These are phyloP conservation scores for Herpotrichia juniperi DNA, from an alignment of 2,329 filamentous ascomycete species.

Conservation along the genomic window DNA sequence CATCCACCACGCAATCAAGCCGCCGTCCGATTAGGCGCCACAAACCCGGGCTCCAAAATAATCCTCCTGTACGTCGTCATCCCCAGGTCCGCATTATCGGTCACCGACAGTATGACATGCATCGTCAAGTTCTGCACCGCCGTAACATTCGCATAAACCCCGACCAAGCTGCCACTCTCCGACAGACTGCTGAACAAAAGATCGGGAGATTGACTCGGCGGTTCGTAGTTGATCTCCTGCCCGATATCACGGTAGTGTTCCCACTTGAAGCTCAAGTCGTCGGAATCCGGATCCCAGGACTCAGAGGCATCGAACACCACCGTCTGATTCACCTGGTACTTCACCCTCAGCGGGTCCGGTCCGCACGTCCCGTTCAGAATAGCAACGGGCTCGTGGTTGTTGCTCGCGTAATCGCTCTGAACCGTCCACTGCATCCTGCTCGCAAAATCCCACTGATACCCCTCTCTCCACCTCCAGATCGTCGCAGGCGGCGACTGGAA, in stretches of 20 bases:
- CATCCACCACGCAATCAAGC: too few species aligned
- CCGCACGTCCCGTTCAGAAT: slow-evolving; percentile 19
- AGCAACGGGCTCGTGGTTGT: slow-evolving; percentile 21
- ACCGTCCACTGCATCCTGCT: slow-evolving; percentile 49
- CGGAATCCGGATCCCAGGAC: slow-evolving; percentile 24
- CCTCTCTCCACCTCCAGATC: slow-evolving; percentile 52
- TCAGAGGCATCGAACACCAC: slow-evolving; percentile 15
- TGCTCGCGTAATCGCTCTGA: slow-evolving; percentile 16
- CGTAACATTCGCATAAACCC: background rate
- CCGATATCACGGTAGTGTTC: slow-evolving; percentile 20
- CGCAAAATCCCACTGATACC: slow-evolving; percentile 52
- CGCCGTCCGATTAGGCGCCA: too few species aligned
- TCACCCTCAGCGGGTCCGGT: slow-evolving; percentile 5
- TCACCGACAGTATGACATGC: background rate
- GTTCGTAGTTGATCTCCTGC: background rate
- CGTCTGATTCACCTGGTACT: slow-evolving; percentile 9
- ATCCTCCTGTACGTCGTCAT: background rate
- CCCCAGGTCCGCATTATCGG: background rate
- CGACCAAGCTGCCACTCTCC: background rate
- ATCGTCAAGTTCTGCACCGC: background rate
- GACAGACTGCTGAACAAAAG: background rate
- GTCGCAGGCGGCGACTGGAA: slow-evolving; percentile 39
- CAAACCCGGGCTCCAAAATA: background rate
- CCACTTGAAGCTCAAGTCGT: slow-evolving; percentile 21
- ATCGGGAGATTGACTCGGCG: background rate